phyloP scores from a whole-genome alignment of 2,329 filamentous ascomycete species.

The Alternaria sp. region DNA sequence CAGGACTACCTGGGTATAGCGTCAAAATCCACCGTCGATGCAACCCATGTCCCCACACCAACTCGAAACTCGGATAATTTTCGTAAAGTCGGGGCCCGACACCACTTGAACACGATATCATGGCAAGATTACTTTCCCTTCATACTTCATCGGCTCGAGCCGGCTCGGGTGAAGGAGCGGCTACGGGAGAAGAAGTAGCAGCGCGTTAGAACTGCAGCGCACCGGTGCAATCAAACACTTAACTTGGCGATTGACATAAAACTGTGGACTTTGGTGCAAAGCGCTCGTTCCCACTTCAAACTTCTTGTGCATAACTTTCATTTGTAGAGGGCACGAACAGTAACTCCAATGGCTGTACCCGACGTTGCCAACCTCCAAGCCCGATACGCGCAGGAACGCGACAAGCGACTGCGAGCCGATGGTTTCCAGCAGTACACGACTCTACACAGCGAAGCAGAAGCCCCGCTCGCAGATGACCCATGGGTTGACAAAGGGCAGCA shows the following conservation, averaged over 20 bases:
- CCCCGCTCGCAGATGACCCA: background rate
- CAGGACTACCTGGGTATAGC: background rate
- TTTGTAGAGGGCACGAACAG: background rate
- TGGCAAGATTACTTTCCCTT: background rate
- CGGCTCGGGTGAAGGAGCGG: background rate
- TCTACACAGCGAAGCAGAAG: background rate
- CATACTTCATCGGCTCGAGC: background rate
- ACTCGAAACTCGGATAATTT: conserved; percentile 2
- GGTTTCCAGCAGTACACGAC: conserved; percentile 5
- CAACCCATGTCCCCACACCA: background rate
- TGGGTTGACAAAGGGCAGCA: conserved; percentile 1
- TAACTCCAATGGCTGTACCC: background rate
- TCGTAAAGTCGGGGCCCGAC: conserved; percentile 1
- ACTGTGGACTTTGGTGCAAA: background rate
- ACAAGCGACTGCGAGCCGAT: conserved; percentile 4
- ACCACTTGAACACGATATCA: background rate
- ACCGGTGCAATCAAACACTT: background rate
- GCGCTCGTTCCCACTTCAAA: background rate
- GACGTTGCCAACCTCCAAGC: conserved; percentile 1
- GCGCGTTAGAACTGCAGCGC: background rate
- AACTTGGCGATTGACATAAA: background rate
- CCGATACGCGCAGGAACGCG: conserved; percentile 1
- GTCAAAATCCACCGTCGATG: conserved; percentile 2
- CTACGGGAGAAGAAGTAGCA: background rate
- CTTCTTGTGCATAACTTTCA: background rate